Evolutionary conservation across 1,284 basidiomycete genomes (phyloP), one percentile per base, ranked within the genome.

Genomic region (Ceratobasidium sp.): DNA sequence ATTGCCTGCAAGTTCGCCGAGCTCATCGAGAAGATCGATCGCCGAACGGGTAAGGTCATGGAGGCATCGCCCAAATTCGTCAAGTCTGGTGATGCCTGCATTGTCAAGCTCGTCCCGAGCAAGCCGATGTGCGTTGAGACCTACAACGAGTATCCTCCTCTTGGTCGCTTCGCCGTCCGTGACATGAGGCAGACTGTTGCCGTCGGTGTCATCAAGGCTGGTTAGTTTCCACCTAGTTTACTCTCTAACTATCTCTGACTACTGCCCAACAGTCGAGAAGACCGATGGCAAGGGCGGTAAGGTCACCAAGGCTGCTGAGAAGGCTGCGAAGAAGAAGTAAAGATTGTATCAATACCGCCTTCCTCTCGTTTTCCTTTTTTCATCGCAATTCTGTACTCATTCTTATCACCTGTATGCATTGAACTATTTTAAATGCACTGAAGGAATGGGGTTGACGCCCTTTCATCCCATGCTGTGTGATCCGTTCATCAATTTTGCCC

Each of bases 1-100:
- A 99, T 99, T 83, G 97, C 97, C 77, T 99, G 97, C 93, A 98
- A 98, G 87, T 99, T 99, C 86, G 88, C 94, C 78, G 95, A 97
- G 83, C 90, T 98, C 83, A 87, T 96, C 80, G 94, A 98, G 89
- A 98, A 99, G 92, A 98, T 99, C 83, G 97, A 99, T 87, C 93
- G 96, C 82, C 96, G 97, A 82, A 92, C 93, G 80, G 96, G 96
- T 84, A 97, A 97, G 87, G 87, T 88, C 71, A 87, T 97, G 74
- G 96, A 99, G 85, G 85, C 85, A 79, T 70, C 81, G 75, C 97
- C 97, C 84, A 99, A 99, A 86, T 97, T 94, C 85, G 91, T 98
- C 89, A 97, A 97, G 89, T 94, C 92, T 74, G 93, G 93, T 83
- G 93, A 94, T 85, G 91, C 92, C 76, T 95, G 94, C 86, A 98